A percentile compares a stretch with the other conserved stretches of the same genome.
Conservation (phyloP, 352 stramenopile species). For the Vaucheria bursata region DNA sequence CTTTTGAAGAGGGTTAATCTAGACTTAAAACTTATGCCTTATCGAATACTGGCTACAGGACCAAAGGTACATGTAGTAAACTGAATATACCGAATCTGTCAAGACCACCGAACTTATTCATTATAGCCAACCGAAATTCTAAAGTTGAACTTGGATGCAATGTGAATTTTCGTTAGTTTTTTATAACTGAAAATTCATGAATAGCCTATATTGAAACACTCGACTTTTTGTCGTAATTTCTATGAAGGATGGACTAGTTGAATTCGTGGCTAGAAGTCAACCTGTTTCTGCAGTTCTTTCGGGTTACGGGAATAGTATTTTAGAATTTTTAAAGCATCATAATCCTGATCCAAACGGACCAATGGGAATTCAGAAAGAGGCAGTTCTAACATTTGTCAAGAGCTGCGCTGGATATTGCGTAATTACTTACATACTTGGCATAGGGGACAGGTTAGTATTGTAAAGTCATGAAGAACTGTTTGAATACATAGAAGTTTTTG, state of each 20-base stretch:
- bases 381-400: constrained; percentile 44
- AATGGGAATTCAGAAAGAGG: constrained; percentile 17
- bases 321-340: constrained; percentile 37
- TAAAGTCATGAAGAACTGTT: no score
- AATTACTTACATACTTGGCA: constrained; percentile 96
- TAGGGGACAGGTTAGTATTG: constrained; percentile 94
- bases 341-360: constrained; percentile 32
- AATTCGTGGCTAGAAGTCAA: constrained; percentile 38
- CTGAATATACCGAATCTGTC: no score
- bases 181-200: no score
- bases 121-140: no score
- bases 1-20: constrained; percentile 96
- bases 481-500: no score
- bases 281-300: constrained; percentile 29
- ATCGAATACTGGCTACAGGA: constrained; percentile 71
- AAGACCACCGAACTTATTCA: no score
- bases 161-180: no score
- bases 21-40: constrained; percentile 93
- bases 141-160: no score
- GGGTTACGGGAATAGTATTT: constrained; percentile 27
- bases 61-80: constrained; percentile 48
- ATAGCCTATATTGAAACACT: no score
- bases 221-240: no score
- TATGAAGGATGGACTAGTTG: constrained; percentile 21
- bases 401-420: constrained; percentile 91